Base-by-base conservation (phyloP, 2,329 filamentous ascomycete genomes). In the Colletotrichum siamense region DNA sequence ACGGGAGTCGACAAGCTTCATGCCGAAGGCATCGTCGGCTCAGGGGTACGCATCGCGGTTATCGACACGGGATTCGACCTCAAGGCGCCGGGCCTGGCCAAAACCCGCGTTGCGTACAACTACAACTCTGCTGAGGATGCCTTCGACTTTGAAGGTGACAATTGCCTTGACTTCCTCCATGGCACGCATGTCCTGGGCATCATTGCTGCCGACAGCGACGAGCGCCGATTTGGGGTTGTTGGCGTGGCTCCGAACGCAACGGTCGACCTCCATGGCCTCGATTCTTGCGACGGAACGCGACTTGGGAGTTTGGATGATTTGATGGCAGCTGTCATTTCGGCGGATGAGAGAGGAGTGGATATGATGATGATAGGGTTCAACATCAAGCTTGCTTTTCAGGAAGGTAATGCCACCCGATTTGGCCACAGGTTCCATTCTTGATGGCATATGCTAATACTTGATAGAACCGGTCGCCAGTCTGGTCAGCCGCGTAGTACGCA, bases 131-230 rank as follows among this genome's bases (percentile, higher is more conserved):
- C 65, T 0, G 65, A 68, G n/a, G n/a, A 22, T 8, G 44, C 65
- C 5, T 16, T 34, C 9, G 8, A 57, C 65, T 68, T 68, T 13
- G 10, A 9, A 13, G 28, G 18, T 9, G 44, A 57, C 28, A 55
- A 26, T 12, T 57, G 30, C 44, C n/a, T 57, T 3, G 34, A 26
- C 8, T 68, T 62, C 63, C 85, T 86, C 28, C 87, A 89, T 78
- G 86, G 87, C 6, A 88, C 87, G 0, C 86, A 87, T 74, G 84
- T 87, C 22, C 82, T 87, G 18, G 88, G 88, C 62, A 87, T 88
- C 71, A 85, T 89, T 68, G 87, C 85, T 55, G 87, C 44, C n/a
- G 44, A 68, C 10, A 68, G 65, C 15, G 44, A 34, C 12, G 65
- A 68, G 8, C 44, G 44, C 12, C 44, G 52, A 8, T 52, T 52